Evolutionary conservation across 2,329 filamentous ascomycete species (phyloP).

Genomic region (Diaporthe nobilis): DNA sequence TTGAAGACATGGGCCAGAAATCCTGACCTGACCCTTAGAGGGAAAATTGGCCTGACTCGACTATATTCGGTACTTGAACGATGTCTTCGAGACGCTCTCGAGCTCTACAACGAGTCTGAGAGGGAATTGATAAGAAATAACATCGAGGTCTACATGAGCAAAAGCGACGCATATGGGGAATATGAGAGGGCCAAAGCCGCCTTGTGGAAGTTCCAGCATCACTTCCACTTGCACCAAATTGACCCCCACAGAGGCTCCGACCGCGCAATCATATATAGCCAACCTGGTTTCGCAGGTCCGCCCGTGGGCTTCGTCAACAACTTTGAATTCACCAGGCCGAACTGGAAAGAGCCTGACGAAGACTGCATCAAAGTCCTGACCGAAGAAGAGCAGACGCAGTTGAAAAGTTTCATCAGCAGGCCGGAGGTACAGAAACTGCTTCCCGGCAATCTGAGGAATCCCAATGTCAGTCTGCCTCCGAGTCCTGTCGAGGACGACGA

Average conservation of each 20-base stretch:
- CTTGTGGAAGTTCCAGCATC: background rate
- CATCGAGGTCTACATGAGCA: background rate
- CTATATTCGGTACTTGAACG: background rate
- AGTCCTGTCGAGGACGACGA: background rate
- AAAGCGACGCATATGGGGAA: background rate
- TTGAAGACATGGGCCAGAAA: background rate
- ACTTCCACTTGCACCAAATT: background rate
- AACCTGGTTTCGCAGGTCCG: too few species aligned
- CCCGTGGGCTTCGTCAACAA: background rate
- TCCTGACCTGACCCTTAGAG: background rate
- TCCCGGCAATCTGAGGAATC: background rate
- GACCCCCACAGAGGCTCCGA: background rate
- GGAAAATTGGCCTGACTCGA: background rate
- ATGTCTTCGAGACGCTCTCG: background rate
- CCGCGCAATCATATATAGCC: background rate
- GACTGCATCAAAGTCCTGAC: background rate
- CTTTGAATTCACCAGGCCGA: background rate
- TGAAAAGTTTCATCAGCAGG: background rate
- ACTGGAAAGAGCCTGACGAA: background rate
- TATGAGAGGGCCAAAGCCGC: background rate
- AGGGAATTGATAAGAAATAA: background rate
- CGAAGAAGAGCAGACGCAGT: background rate
- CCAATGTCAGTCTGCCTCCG: background rate
- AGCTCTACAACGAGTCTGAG: constrained; percentile 1
- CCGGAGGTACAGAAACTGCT: background rate